Conservation (phyloP, 2,329 filamentous ascomycete genomes). For the Penicillium griseofulvum region DNA sequence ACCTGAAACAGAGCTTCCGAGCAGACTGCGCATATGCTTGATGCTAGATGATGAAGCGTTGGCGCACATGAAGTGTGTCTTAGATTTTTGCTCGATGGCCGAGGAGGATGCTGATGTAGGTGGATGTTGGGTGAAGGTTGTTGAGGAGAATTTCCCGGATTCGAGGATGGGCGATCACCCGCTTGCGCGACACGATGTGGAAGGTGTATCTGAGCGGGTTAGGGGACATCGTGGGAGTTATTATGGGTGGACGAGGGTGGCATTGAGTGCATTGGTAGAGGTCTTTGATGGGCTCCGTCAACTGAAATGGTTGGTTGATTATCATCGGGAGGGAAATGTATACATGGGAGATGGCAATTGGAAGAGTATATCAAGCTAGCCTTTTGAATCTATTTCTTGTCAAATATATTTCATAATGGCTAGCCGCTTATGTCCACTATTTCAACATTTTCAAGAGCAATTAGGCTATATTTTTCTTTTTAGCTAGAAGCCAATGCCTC, state of each 20-base stretch:
- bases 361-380: slow-evolving; percentile 1
- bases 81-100: slow-evolving; percentile 13
- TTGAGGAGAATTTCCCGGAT: slow-evolving; percentile 34
- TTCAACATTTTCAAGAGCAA: no score
- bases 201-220: background rate
- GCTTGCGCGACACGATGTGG: background rate
- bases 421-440: no score
- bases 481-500: no score
- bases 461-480: no score
- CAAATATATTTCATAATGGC: no score
- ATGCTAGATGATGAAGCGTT: slow-evolving; percentile 29
- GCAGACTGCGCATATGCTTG: slow-evolving; percentile 26
- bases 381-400: background rate
- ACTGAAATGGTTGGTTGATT: slow-evolving; percentile 23
- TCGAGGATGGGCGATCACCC: slow-evolving; percentile 14
- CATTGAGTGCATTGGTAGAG: slow-evolving; percentile 27
- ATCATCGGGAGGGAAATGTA: slow-evolving; percentile 22
- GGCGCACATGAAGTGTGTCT: slow-evolving; percentile 13
- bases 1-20: slow-evolving; percentile 27
- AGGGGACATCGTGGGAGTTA: slow-evolving; percentile 14
- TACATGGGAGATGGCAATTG: slow-evolving; percentile 28
- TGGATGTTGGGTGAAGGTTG: slow-evolving; percentile 25
- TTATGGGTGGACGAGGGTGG: slow-evolving; percentile 27
- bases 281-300: slow-evolving; percentile 26
- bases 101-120: slow-evolving; percentile 13